A percentile compares a stretch with the other conserved stretches of the same genome.
Conservation (phyloP, 306 rosid genomes). For the Cucumis hystrix region DNA sequence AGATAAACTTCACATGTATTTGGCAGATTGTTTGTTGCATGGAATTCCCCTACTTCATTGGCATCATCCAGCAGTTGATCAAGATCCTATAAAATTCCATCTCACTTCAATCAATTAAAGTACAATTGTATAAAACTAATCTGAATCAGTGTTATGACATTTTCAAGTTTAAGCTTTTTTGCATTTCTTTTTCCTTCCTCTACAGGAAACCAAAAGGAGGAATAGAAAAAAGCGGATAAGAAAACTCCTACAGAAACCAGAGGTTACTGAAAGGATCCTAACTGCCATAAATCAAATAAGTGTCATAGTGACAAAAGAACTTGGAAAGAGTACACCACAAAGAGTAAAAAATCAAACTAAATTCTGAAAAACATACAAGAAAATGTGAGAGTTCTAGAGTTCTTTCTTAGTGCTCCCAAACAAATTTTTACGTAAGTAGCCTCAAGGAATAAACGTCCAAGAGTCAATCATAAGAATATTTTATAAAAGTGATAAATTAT, state of each 20-base stretch:
- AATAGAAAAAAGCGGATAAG: neutral
- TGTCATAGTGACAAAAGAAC: neutral
- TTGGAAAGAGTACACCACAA: neutral
- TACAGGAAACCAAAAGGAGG: neutral
- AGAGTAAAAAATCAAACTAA: neutral
- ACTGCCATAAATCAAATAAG: neutral
- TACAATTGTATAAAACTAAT: neutral
- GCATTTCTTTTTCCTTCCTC: neutral
- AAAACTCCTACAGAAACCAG: neutral
- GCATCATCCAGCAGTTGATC: conserved; percentile 82
- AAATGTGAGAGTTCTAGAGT: neutral
- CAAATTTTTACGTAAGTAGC: too few relatives aligned
- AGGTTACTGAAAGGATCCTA: neutral
- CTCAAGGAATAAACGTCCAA: too few relatives aligned
- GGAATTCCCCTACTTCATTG: conserved; percentile 54
- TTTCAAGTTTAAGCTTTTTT: neutral
- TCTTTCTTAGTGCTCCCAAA: neutral
- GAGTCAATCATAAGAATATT: too few relatives aligned
- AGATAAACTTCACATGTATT: conserved; percentile 62
- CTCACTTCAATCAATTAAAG: neutral
- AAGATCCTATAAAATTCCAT: conserved; percentile 45
- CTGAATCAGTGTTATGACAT: neutral
- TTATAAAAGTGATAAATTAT: too few relatives aligned
- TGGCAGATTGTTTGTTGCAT: conserved; percentile 44
- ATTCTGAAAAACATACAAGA: neutral